phyloP scores from a whole-genome alignment of 2,329 filamentous ascomycete species.

The Phyllosticta citribraziliensis region DNA sequence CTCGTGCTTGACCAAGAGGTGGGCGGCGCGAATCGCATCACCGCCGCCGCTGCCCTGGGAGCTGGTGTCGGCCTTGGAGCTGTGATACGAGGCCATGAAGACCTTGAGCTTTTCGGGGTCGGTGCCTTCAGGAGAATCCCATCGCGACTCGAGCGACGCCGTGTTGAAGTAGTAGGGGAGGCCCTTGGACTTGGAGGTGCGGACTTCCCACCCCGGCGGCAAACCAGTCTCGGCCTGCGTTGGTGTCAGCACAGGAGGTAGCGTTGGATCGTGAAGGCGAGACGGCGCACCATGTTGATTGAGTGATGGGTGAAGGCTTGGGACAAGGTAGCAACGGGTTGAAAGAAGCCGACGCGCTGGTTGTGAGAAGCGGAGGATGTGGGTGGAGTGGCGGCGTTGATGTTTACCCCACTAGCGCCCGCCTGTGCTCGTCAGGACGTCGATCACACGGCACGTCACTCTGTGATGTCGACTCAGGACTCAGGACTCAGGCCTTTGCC shows the following conservation, averaged over 20 bases:
- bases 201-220: slow-evolving; percentile 84
- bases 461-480: too few species aligned
- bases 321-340: not conserved
- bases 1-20: slow-evolving; percentile 87
- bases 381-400: not conserved
- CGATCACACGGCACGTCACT: not conserved
- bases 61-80: slow-evolving; percentile 33
- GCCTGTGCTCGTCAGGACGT: not conserved
- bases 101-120: slow-evolving; percentile 86
- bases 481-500: not conserved
- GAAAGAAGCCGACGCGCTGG: not conserved
- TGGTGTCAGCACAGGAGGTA: not conserved
- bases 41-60: slow-evolving; percentile 38
- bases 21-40: slow-evolving; percentile 87
- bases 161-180: slow-evolving; percentile 98
- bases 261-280: not conserved
- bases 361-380: not conserved
- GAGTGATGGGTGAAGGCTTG: not conserved
- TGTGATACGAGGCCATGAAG: slow-evolving; percentile 88
- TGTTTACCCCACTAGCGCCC: not conserved
- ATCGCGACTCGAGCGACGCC: slow-evolving; percentile 75
- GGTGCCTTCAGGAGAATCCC: slow-evolving; percentile 83
- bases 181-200: slow-evolving; percentile 96
- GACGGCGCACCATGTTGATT: not conserved
- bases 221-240: slow-evolving; percentile 69